Evolutionary conservation across 495 filamentous ascomycete genomes (phyloP).

Genomic region (Pyrenopolyporus hunteri): DNA sequence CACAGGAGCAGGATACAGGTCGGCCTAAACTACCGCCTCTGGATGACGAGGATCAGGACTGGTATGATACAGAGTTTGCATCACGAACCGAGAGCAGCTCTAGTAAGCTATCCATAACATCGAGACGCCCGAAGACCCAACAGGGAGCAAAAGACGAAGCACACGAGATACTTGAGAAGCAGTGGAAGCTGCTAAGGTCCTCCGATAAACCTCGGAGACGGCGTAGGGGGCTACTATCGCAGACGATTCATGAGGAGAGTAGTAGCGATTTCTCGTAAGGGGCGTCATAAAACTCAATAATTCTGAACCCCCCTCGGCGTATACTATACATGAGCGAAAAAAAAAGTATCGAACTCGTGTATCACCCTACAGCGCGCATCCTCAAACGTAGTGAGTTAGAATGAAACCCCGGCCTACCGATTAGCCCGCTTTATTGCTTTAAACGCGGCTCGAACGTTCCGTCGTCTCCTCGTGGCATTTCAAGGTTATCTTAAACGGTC

Average conservation of each 20-base stretch:
- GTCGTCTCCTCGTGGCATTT: too few relatives aligned
- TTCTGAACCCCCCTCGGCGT: too few relatives aligned
- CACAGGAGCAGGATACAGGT: conserved; percentile 23
- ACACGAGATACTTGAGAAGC: conserved; percentile 30
- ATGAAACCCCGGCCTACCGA: too few relatives aligned
- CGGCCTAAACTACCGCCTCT: conserved; percentile 11
- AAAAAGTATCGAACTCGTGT: background rate
- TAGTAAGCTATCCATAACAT: conserved; percentile 3
- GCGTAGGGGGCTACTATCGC: conserved; percentile 53
- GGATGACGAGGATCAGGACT: conserved; percentile 46
- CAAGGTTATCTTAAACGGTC: too few relatives aligned
- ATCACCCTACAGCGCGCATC: background rate
- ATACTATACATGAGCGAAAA: conserved; percentile 1
- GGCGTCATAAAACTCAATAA: background rate
- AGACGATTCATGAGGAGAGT: conserved; percentile 73
- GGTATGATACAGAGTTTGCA: conserved; percentile 4
- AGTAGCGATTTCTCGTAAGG: conserved; percentile 45
- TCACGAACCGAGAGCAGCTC: conserved; percentile 29
- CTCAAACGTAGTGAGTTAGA: too few relatives aligned
- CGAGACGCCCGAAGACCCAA: conserved; percentile 10
- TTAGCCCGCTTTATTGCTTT: too few relatives aligned
- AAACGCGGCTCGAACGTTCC: too few relatives aligned
- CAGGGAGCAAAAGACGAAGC: conserved; percentile 14
- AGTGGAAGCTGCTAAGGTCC: conserved; percentile 34
- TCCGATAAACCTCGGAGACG: conserved; percentile 41